Evolutionary conservation across 2,329 filamentous ascomycete genomes (phyloP).

Genomic region (Fusarium sp.): DNA sequence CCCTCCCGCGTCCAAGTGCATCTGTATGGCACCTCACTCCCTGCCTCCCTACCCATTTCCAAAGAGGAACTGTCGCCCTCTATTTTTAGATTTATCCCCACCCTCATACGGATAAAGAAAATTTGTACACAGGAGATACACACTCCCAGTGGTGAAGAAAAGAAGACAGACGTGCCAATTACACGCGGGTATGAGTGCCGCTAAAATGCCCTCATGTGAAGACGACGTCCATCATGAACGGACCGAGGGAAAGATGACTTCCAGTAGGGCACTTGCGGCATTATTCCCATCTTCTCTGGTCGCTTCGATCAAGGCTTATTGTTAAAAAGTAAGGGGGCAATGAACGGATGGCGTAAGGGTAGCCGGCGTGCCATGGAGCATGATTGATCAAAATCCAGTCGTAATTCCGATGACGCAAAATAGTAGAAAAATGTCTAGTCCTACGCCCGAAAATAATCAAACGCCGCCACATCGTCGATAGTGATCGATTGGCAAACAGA

Average conservation of each 20-base stretch:
- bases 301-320: conserved; percentile 47
- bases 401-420: conserved; percentile 48
- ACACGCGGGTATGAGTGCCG: conserved; percentile 38
- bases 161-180: conserved; percentile 42
- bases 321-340: conserved; percentile 49
- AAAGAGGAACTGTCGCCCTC: conserved; percentile 36
- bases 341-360: conserved; percentile 57
- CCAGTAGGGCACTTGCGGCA: conserved; percentile 21
- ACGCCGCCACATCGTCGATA: conserved; percentile 54
- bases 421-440: conserved; percentile 50
- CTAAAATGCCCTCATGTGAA: conserved; percentile 15
- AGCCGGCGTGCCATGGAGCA: conserved; percentile 44
- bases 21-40: conserved; percentile 38
- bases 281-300: conserved; percentile 43
- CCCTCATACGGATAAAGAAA: conserved; percentile 10
- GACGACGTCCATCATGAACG: conserved; percentile 13
- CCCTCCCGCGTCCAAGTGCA: conserved; percentile 16
- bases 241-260: conserved; percentile 17
- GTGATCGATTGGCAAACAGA: conserved; percentile 51
- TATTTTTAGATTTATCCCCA: conserved; percentile 36
- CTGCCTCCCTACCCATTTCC: conserved; percentile 41
- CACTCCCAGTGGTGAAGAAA: conserved; percentile 40
- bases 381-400: conserved; percentile 49
- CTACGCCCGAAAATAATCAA: conserved; percentile 54
- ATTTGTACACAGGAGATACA: conserved; percentile 46